phyloP scores from a whole-genome alignment of 306 rosid species.

The Alnus rubra region DNA sequence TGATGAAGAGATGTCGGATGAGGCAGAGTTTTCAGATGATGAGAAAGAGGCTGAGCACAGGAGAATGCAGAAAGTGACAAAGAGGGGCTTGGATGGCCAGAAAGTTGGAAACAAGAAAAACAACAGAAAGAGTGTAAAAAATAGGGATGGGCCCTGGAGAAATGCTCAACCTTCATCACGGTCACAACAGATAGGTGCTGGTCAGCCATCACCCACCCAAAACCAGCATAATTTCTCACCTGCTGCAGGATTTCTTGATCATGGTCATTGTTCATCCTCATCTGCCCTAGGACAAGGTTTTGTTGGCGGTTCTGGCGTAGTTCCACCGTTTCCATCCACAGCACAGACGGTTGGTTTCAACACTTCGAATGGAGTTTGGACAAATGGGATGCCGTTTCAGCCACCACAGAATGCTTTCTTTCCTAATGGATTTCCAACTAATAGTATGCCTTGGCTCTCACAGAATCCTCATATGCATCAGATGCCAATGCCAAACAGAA shows the following conservation, averaged over 20 bases:
- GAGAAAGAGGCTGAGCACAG: slow-evolving; percentile 84
- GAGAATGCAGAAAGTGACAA: slow-evolving; percentile 52
- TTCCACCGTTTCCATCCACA: slow-evolving; percentile 45
- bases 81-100: slow-evolving; percentile 62
- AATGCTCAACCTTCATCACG: slow-evolving; percentile 26
- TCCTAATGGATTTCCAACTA: slow-evolving; percentile 52
- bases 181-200: slow-evolving; percentile 19
- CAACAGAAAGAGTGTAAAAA: slow-evolving; percentile 39
- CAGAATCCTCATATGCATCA: slow-evolving; percentile 52
- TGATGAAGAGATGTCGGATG: slow-evolving; percentile 84
- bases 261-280: slow-evolving; percentile 35
- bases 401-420: slow-evolving; percentile 46
- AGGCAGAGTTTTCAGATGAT: slow-evolving; percentile 86
- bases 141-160: slow-evolving; percentile 28
- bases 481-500: slow-evolving; percentile 44
- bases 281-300: slow-evolving; percentile 42
- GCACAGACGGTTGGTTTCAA: slow-evolving; percentile 33
- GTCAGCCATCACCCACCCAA: slow-evolving; percentile 29
- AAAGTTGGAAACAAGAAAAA: slow-evolving; percentile 43
- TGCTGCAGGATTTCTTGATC: slow-evolving; percentile 29
- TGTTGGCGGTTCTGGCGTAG: slow-evolving; percentile 29
- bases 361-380: slow-evolving; percentile 54
- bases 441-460: slow-evolving; percentile 49
- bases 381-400: slow-evolving; percentile 45
- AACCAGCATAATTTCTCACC: slow-evolving; percentile 29